These are phyloP conservation scores for Aquilaria malaccensis DNA, from an alignment of 345 rosid species.

Conservation along the genomic window DNA sequence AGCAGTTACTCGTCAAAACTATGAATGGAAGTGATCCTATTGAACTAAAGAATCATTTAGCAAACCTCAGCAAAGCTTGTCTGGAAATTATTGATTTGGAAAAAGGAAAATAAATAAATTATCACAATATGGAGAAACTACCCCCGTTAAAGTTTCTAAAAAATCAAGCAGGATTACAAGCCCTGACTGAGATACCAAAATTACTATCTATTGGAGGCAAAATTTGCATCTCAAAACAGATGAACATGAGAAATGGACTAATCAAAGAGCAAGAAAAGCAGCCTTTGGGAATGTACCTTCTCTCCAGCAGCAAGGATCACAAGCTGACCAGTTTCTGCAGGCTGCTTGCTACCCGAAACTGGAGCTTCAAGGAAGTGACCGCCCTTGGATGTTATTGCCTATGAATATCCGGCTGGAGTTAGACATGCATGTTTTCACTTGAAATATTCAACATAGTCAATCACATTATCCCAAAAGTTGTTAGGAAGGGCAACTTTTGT, in stretches of 20 bases:
- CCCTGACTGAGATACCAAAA: background rate
- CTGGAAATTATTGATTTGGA: background rate
- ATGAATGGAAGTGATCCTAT: too few species aligned
- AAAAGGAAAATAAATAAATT: background rate
- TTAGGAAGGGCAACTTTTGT: too few species aligned
- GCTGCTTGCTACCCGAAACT: constrained; percentile 94
- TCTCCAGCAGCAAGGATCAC: constrained; percentile 94
- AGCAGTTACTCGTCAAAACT: constrained; percentile 1
- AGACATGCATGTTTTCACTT: background rate
- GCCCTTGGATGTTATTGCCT: constrained; percentile 78
- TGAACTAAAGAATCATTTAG: too few species aligned
- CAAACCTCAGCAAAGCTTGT: too few species aligned
- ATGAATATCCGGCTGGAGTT: constrained; percentile 11
- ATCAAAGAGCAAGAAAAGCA: background rate
- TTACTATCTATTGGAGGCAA: background rate
- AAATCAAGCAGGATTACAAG: background rate
- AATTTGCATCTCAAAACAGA: background rate
- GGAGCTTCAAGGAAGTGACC: constrained; percentile 89
- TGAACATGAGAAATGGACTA: background rate
- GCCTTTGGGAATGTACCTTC: constrained; percentile 36
- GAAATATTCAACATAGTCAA: constrained; percentile 1
- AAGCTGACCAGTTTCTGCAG: constrained; percentile 95
- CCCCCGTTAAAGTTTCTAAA: constrained; percentile 4
- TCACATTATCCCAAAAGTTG: background rate
- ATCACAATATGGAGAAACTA: background rate